Conservation (phyloP, 495 filamentous ascomycete species). For the Aspergillus ellipticus region DNA sequence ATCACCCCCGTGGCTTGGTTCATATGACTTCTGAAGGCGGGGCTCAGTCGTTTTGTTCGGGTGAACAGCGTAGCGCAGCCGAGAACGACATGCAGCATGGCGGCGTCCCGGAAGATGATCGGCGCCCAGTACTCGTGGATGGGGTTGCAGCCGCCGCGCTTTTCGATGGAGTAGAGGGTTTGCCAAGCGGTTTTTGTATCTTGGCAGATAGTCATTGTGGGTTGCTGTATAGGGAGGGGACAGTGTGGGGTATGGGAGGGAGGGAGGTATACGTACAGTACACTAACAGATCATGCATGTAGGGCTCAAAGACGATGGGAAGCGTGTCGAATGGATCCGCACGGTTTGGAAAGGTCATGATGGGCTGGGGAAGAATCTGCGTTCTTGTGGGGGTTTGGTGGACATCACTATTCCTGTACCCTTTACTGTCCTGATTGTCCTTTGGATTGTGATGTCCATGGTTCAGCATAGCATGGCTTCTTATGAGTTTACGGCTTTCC, state of each 20-base stretch:
- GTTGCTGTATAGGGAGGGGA: too few relatives aligned
- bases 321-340: constrained; percentile 4
- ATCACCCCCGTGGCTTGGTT: background rate
- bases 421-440: background rate
- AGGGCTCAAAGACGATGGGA: background rate
- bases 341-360: background rate
- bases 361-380: background rate
- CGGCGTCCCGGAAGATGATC: background rate
- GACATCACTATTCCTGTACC: background rate
- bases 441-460: background rate
- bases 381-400: background rate
- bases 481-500: background rate
- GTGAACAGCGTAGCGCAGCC: background rate
- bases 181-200: background rate
- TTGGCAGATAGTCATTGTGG: background rate
- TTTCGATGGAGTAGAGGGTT: constrained; percentile 2
- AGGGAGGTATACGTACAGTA: constrained; percentile 2
- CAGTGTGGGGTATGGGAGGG: too few relatives aligned
- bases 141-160: background rate
- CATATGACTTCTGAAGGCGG: background rate
- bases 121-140: constrained; percentile 1
- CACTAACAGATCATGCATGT: background rate
- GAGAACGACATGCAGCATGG: background rate
- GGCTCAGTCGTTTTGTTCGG: background rate
- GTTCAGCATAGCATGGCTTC: background rate